A percentile compares a stretch with the other conserved stretches of the same genome.
Conservation (phyloP, 2,329 filamentous ascomycete species). For the Bipolaris bicolor region DNA sequence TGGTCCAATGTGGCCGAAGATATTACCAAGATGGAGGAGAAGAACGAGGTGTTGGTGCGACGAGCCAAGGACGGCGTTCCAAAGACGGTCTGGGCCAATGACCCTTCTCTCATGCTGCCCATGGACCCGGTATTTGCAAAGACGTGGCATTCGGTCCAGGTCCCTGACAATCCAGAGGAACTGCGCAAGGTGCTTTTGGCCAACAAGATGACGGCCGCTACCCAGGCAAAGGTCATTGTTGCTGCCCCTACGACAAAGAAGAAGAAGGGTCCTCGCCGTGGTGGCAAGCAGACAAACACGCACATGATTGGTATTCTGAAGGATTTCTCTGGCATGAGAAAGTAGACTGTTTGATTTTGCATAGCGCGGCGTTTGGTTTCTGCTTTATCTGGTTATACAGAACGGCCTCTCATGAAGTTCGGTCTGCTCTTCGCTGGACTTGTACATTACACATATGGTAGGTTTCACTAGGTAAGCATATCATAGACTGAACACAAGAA, state of each 20-base stretch:
- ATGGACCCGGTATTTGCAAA: conserved; percentile 83
- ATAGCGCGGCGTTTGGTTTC: conserved; percentile 42
- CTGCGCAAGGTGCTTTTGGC: conserved; percentile 77
- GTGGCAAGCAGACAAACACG: conserved; percentile 82
- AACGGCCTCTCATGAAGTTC: not conserved
- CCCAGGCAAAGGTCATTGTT: conserved; percentile 71
- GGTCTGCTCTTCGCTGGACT: not conserved
- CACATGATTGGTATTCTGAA: conserved; percentile 85
- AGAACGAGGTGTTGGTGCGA: conserved; percentile 82
- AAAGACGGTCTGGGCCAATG: conserved; percentile 82
- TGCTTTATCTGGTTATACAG: not conserved
- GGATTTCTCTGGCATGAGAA: conserved; percentile 65
- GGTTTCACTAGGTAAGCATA: not conserved
- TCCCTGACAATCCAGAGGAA: conserved; percentile 74
- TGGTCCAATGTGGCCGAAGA: conserved; percentile 85
- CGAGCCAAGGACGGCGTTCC: conserved; percentile 89
- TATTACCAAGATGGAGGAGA: conserved; percentile 76
- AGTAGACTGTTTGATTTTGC: conserved; percentile 35
- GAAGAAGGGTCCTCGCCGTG: conserved; percentile 74
- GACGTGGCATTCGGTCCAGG: conserved; percentile 80
- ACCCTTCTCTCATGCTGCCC: conserved; percentile 73
- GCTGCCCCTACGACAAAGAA: conserved; percentile 70
- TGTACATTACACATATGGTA: not conserved
- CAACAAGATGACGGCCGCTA: conserved; percentile 83
- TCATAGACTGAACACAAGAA: not conserved